Evolutionary conservation across 2,329 filamentous ascomycete genomes (phyloP).

Genomic region (Fusarium stilboides): DNA sequence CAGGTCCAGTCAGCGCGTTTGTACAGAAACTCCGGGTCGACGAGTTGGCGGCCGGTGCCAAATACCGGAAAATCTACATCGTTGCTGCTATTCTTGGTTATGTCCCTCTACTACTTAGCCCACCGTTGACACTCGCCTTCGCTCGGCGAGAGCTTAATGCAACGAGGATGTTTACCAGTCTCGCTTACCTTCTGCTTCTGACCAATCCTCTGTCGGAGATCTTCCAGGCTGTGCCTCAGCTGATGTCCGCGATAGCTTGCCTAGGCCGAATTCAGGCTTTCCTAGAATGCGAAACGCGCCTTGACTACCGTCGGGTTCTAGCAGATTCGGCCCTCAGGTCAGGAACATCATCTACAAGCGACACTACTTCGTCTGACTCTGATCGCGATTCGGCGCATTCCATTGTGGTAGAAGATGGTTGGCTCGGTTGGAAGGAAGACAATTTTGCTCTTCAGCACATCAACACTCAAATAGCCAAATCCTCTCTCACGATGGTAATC

Average conservation of each 20-base stretch:
- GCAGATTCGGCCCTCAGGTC: neutral
- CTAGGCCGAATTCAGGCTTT: slow-evolving; percentile 12
- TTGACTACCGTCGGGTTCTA: slow-evolving; percentile 13
- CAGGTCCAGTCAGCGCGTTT: slow-evolving; percentile 47
- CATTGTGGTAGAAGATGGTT: slow-evolving; percentile 7
- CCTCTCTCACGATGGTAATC: slow-evolving; percentile 53
- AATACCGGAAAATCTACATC: slow-evolving; percentile 47
- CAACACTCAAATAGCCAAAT: slow-evolving; percentile 25
- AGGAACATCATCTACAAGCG: neutral
- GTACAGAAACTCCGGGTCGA: slow-evolving; percentile 49
- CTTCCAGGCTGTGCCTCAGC: slow-evolving; percentile 4
- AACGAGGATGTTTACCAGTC: slow-evolving; percentile 52
- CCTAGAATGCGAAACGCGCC: slow-evolving; percentile 1
- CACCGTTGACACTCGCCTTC: slow-evolving; percentile 53
- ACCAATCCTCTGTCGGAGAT: slow-evolving; percentile 18
- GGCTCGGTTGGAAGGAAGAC: slow-evolving; percentile 47
- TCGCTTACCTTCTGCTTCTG: slow-evolving; percentile 12
- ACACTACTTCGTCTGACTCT: neutral
- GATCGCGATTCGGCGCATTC: neutral
- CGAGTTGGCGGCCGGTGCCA: slow-evolving; percentile 50
- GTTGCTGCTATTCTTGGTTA: slow-evolving; percentile 50
- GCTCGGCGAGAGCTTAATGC: slow-evolving; percentile 46
- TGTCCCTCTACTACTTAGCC: slow-evolving; percentile 55
- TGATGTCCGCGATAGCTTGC: slow-evolving; percentile 16
- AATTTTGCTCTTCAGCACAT: slow-evolving; percentile 37